Evolutionary conservation across 768 basidiomycete species (phyloP).

Genomic region (Panus rudis): DNA sequence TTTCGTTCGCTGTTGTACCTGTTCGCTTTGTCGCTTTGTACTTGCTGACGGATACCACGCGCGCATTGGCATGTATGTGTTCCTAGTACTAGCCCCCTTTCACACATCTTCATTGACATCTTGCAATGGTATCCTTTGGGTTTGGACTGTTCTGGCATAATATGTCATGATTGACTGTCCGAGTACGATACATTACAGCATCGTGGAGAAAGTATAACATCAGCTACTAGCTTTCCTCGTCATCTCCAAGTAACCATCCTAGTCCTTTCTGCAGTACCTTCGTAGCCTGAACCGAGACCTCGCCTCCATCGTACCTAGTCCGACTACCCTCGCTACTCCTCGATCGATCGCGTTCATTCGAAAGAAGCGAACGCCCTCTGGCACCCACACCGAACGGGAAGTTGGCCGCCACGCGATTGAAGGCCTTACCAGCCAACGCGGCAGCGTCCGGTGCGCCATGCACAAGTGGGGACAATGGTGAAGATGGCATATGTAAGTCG

Average conservation of each 20-base stretch:
- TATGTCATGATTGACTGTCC: neutral
- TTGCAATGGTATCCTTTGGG: neutral
- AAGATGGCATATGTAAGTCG: constrained; percentile 60
- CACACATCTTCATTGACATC: no score
- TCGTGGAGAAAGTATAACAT: neutral
- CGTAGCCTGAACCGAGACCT: constrained; percentile 68
- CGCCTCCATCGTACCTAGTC: constrained; percentile 40
- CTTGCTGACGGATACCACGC: no score
- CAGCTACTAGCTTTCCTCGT: constrained; percentile 18
- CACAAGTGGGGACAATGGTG: constrained; percentile 63
- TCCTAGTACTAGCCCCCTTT: no score
- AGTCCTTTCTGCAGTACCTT: constrained; percentile 84
- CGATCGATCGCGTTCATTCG: constrained; percentile 16
- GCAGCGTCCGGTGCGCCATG: constrained; percentile 68
- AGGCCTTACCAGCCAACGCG: constrained; percentile 71
- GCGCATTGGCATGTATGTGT: no score
- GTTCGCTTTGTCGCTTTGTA: neutral
- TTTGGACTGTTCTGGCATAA: neutral
- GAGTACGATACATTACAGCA: neutral
- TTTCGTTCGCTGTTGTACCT: no score
- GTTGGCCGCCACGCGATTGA: constrained; percentile 68
- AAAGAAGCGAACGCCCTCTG: constrained; percentile 19
- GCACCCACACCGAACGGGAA: constrained; percentile 60
- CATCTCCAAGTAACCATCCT: constrained; percentile 93
- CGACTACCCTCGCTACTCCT: constrained; percentile 28